Evolutionary conservation across 2,329 filamentous ascomycete genomes (phyloP), one percentile per base, ranked within the genome.

Genomic region (Fusarium caatingaense): DNA sequence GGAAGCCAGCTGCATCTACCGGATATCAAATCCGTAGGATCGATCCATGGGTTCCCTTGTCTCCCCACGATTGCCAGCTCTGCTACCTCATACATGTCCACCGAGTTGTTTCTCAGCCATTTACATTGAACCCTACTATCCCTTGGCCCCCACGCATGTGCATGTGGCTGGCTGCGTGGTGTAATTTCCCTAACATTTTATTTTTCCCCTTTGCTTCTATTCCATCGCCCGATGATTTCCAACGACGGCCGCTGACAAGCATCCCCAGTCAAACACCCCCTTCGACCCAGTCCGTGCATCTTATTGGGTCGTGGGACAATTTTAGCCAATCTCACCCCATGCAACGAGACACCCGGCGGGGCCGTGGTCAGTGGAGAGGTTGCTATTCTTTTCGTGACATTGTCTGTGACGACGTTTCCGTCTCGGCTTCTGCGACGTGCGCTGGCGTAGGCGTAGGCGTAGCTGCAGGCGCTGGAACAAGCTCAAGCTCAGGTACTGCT

Each of bases 281-380:
- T 69, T 85, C 87, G 54, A 86, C 89, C 68, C 85, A 86, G 68
- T 91, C 91, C 46, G 92, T 98, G 71, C 89, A 92, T 76, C 86
- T 98, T 47, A 86, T 96, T 74, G 95, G 95, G 68, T 97, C 94
- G 69, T 98, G 95, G 95, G 94, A 98, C 83, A 97, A 97, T 83
- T 98, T 98, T 81, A 85, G 86, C 65, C 89, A 87, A 76, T 84
- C 89, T 51, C 95, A 97, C 83, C 84, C 84, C 47, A 94, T 98
- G 90, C 89, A 95, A 78, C 88, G 90, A 74, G 95, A 98, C 81
- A 83, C 82, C 69, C 89, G 92, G 77, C 89, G 92, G 73, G 92
- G 93, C 71, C 85, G 85, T 61, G 89, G 90, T 68, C 89, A 93
- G 79, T 98, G 94, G 94, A 90, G 90, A 76, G 95, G 94, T 45